phyloP scores from a whole-genome alignment of 257 asterid species.

The Mentha longifolia region DNA sequence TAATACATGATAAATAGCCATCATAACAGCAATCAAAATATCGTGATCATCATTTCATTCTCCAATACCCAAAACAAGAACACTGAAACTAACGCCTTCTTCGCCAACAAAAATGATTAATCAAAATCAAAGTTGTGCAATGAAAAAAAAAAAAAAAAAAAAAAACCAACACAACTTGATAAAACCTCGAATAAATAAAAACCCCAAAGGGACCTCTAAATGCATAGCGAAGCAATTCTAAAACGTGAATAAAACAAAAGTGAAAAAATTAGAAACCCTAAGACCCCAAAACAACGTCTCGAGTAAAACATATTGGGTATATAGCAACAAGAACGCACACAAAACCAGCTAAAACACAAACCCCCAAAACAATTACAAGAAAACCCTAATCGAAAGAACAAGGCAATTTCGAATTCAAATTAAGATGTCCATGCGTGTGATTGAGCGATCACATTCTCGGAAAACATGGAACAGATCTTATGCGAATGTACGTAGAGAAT shows the following conservation, averaged over 20 bases:
- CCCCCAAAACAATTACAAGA: neutral
- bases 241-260: neutral
- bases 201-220: no score
- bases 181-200: no score
- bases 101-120: neutral
- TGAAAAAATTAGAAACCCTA: neutral
- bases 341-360: neutral
- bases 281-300: neutral
- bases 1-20: constrained; percentile 61
- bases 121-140: no score
- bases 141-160: neutral
- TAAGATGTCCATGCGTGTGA: neutral
- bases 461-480: neutral
- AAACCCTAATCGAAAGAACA: constrained; percentile 7
- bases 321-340: neutral
- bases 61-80: neutral
- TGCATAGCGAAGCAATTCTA: neutral
- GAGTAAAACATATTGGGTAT: neutral
- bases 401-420: neutral
- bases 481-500: neutral
- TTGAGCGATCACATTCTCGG: neutral
- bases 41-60: constrained; percentile 39
- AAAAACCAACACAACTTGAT: neutral
- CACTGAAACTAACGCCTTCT: neutral
- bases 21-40: constrained; percentile 54